Evolutionary conservation across 2,329 filamentous ascomycete species (phyloP).

Genomic region (Curvularia sp.): DNA sequence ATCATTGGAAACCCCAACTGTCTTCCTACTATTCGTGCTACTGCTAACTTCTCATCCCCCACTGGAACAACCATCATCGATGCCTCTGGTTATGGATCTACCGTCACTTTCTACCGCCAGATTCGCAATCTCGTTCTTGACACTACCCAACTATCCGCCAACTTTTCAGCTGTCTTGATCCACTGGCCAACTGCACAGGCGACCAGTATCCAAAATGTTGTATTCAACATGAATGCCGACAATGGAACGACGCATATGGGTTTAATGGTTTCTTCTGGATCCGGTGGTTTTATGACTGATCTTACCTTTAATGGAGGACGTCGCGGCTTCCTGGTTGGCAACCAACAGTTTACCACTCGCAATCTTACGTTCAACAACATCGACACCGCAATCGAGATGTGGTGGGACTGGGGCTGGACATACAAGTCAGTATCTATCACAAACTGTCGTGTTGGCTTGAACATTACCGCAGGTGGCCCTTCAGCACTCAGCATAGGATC

Average conservation of each 20-base stretch:
- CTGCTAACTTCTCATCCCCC: constrained; percentile 55
- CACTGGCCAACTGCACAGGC: constrained; percentile 57
- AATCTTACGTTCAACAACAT: constrained; percentile 62
- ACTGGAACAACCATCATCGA: constrained; percentile 64
- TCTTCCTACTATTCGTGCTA: constrained; percentile 62
- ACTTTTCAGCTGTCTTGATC: constrained; percentile 55
- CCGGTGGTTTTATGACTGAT: constrained; percentile 57
- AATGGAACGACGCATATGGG: constrained; percentile 57
- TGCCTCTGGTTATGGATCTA: constrained; percentile 58
- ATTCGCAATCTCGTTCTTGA: constrained; percentile 72
- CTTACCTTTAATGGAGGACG: constrained; percentile 54
- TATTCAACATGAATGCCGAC: constrained; percentile 53
- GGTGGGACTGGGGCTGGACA: constrained; percentile 68
- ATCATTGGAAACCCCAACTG: constrained; percentile 66
- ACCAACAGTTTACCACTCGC: constrained; percentile 63
- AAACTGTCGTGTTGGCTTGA: constrained; percentile 61
- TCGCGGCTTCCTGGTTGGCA: constrained; percentile 52
- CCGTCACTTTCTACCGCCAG: constrained; percentile 70
- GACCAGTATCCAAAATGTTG: constrained; percentile 55
- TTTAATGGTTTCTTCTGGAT: constrained; percentile 54
- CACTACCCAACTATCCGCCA: constrained; percentile 57
- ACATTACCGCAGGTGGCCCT: constrained; percentile 52
- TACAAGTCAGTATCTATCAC: constrained; percentile 60
- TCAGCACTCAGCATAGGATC: constrained; percentile 59
- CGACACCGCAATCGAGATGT: constrained; percentile 62